phyloP scores from a whole-genome alignment of 306 rosid genomes.

The Quercus engelmannii region DNA sequence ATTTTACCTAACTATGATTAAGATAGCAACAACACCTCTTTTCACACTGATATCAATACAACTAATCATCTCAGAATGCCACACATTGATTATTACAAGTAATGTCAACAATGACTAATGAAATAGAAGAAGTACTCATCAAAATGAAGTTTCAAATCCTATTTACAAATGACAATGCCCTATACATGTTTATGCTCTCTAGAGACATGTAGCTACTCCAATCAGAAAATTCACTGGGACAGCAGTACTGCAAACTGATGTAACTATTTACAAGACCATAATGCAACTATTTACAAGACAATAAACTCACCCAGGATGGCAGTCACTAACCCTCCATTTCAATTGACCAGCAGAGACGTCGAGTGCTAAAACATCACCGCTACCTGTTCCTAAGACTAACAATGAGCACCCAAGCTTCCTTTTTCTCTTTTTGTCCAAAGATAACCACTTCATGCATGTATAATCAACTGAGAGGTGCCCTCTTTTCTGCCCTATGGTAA shows the following conservation, averaged over 20 bases:
- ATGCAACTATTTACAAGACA: not conserved
- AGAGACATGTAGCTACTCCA: not conserved
- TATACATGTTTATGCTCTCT: not conserved
- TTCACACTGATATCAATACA: no score
- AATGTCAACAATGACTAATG: no score
- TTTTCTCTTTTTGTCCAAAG: conserved; percentile 70
- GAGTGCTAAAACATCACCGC: conserved; percentile 85
- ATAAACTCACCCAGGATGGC: conserved; percentile 83
- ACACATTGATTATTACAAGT: no score
- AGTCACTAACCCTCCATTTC: conserved; percentile 73
- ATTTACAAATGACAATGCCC: not conserved
- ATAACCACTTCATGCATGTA: conserved; percentile 91
- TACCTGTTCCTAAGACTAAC: conserved; percentile 83
- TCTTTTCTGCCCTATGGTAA: conserved; percentile 34
- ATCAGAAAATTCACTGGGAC: not conserved
- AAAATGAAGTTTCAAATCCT: not conserved
- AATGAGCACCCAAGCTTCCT: conserved; percentile 68
- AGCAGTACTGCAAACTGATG: not conserved
- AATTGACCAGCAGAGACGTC: conserved; percentile 77
- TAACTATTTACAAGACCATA: not conserved
- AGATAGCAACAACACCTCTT: no score
- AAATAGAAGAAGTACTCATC: no score
- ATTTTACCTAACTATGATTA: no score
- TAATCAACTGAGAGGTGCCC: conserved; percentile 96
- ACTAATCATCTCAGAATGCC: no score